Conservation (phyloP, 345 rosid species). For the rapeseed (Brassica napus) region DNA sequence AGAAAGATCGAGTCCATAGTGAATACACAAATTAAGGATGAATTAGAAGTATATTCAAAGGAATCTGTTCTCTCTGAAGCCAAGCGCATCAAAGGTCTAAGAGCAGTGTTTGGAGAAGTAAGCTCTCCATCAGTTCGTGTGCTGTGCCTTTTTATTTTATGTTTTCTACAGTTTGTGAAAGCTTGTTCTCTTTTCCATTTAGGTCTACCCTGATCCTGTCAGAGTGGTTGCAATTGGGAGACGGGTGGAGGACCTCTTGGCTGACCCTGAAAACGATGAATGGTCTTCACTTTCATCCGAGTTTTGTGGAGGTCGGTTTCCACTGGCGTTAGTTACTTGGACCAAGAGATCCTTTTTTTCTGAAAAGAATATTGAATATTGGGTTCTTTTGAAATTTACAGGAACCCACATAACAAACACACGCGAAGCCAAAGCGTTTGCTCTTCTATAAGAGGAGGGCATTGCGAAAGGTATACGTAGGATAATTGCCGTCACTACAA, state of each 20-base stretch:
- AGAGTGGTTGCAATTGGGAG: conserved; percentile 77
- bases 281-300: conserved; percentile 72
- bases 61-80: conserved; percentile 67
- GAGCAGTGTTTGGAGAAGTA: conserved; percentile 90
- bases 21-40: background rate
- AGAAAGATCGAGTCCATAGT: conserved; percentile 10
- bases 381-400: conserved; percentile 31
- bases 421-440: conserved; percentile 87
- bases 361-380: conserved; percentile 23
- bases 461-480: conserved; percentile 87
- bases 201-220: conserved; percentile 81
- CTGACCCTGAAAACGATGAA: conserved; percentile 70
- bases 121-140: conserved; percentile 7
- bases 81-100: conserved; percentile 61
- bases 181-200: background rate
- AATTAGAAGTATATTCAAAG: background rate
- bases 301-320: conserved; percentile 73
- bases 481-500: conserved; percentile 85
- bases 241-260: conserved; percentile 69
- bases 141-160: background rate
- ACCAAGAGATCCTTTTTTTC: conserved; percentile 9
- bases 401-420: conserved; percentile 94
- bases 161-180: background rate
- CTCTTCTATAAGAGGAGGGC: conserved; percentile 91
- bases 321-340: background rate